Percentiles rank a stretch among this genome's conserved stretches.
Conservation (phyloP, 2,329 filamentous ascomycete species). For the Monilinia vaccinii-corymbosi region DNA sequence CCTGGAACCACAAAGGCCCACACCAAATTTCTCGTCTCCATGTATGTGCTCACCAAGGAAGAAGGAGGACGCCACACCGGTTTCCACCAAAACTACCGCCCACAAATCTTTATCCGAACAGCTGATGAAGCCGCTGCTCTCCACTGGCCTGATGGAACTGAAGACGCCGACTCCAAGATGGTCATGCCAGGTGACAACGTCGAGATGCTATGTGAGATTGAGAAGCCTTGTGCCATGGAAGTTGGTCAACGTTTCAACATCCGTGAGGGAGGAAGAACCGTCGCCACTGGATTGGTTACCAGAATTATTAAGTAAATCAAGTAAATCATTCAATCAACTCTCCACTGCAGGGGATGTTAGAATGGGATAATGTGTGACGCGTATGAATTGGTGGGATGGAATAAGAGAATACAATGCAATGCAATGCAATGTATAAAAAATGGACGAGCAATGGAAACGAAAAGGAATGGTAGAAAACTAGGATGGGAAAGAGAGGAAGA, state of each 20-base stretch:
- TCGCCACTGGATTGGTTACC: slow-evolving; percentile 75
- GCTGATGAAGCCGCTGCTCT: slow-evolving; percentile 73
- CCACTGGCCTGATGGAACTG: slow-evolving; percentile 76
- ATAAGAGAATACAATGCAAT: not conserved
- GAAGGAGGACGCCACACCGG: slow-evolving; percentile 96
- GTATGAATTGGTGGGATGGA: not conserved
- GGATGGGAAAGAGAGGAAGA: not conserved
- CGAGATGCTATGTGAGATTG: slow-evolving; percentile 86
- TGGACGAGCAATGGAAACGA: not conserved
- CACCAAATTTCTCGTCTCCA: slow-evolving; percentile 85
- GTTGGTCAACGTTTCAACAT: slow-evolving; percentile 94
- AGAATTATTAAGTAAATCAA: slow-evolving; percentile 53
- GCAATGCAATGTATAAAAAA: not conserved
- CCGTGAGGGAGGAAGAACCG: slow-evolving; percentile 87
- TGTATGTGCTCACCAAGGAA: slow-evolving; percentile 96
- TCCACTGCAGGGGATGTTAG: not conserved
- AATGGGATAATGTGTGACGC: not conserved
- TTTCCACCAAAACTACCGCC: slow-evolving; percentile 93
- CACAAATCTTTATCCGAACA: slow-evolving; percentile 92
- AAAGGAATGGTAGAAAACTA: not conserved
- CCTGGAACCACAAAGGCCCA: slow-evolving; percentile 80
- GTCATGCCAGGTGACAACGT: slow-evolving; percentile 99
- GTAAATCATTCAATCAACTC: slow-evolving; percentile 23
- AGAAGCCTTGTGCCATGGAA: slow-evolving; percentile 81
- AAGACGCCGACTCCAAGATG: slow-evolving; percentile 64